Conservation (phyloP, 2,329 filamentous ascomycete species). For the Camillea tinctor region DNA sequence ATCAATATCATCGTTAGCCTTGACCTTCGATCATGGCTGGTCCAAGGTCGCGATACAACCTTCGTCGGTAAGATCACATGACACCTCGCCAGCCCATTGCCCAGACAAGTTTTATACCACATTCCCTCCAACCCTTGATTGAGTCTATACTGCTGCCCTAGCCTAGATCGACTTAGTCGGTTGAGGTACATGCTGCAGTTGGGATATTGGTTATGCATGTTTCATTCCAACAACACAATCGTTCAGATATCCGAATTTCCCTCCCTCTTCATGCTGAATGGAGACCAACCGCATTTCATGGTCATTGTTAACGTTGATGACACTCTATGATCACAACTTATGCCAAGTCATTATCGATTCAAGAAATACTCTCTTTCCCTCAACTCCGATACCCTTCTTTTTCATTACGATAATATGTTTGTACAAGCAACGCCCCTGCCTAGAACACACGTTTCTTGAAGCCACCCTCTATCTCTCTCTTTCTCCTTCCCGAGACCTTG, state of each 20-base stretch:
- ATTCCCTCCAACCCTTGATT: too few species aligned
- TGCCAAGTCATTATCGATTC: background rate
- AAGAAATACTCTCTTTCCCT: background rate
- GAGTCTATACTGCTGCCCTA: background rate
- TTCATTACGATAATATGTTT: background rate
- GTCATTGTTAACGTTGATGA: too few species aligned
- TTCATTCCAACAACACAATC: background rate
- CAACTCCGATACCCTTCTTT: background rate
- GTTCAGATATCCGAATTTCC: background rate
- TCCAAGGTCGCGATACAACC: background rate
- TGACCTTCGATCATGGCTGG: background rate
- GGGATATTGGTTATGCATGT: background rate
- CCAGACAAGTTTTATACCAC: background rate
- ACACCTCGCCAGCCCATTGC: background rate
- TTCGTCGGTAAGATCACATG: slow-evolving; percentile 2
- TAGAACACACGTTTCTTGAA: background rate
- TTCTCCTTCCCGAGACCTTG: too few species aligned
- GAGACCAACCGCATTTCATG: too few species aligned
- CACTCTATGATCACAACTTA: background rate
- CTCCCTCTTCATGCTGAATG: background rate
- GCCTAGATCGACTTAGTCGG: background rate
- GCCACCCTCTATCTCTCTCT: background rate
- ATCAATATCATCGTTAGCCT: background rate
- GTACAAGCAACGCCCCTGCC: background rate
- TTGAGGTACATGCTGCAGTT: background rate